These are phyloP conservation scores for Aegilops speltoides DNA, from an alignment of 176 grass and related monocot genomes.

Conservation along the genomic window DNA sequence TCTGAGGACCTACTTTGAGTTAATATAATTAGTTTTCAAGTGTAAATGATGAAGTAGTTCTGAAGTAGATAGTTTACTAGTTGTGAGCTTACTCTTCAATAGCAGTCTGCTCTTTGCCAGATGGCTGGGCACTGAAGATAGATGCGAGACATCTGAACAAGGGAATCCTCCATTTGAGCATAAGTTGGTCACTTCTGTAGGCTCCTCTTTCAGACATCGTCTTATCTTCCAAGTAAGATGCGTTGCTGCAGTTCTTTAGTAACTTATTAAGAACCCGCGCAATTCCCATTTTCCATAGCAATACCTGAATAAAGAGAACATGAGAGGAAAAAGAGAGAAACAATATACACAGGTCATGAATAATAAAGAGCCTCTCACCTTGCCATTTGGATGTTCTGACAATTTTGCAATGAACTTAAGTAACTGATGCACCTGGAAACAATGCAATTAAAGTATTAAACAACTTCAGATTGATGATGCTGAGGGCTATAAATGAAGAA, in stretches of 20 bases:
- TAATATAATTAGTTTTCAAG: constrained; percentile 30
- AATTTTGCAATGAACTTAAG: constrained; percentile 80
- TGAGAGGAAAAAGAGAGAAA: constrained; percentile 28
- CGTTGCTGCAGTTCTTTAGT: constrained; percentile 48
- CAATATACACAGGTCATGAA: not conserved
- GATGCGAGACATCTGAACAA: constrained; percentile 67
- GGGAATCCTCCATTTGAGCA: constrained; percentile 67
- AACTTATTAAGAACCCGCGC: constrained; percentile 61
- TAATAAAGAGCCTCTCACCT: constrained; percentile 48
- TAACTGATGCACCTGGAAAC: constrained; percentile 78
- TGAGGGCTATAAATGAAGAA: constrained; percentile 9
- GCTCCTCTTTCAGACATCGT: constrained; percentile 32
- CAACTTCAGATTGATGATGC: constrained; percentile 28
- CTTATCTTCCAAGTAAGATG: constrained; percentile 38
- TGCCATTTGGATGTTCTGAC: constrained; percentile 83
- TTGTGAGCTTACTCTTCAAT: constrained; percentile 52
- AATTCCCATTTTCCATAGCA: constrained; percentile 72
- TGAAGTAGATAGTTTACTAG: constrained; percentile 15
- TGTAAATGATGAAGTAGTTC: constrained; percentile 33
- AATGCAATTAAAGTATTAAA: constrained; percentile 14
- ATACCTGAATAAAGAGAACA: constrained; percentile 50
- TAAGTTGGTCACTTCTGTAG: constrained; percentile 34
- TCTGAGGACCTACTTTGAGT: constrained; percentile 55
- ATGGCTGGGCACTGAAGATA: constrained; percentile 53
- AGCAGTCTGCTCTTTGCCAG: constrained; percentile 34